Conservation (phyloP, 2,329 filamentous ascomycete species). For the Pseudocercospora cruenta region DNA sequence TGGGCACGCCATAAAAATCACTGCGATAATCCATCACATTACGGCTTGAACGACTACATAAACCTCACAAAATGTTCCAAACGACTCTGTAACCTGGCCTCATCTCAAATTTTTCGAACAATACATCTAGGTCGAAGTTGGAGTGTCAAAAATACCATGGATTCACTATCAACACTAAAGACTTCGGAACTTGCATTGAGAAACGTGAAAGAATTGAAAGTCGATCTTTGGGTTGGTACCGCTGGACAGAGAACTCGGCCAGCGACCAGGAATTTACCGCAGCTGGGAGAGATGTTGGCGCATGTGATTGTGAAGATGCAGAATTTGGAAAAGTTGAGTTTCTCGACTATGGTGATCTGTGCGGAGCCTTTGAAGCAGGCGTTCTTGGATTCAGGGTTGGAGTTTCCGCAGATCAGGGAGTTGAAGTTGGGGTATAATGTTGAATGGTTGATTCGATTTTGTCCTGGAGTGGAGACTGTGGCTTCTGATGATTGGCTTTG, state of each 20-base stretch:
- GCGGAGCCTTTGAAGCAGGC: not conserved
- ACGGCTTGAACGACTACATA: not conserved
- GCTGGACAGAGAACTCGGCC: not conserved
- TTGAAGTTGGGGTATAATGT: not conserved
- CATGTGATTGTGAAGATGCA: not conserved
- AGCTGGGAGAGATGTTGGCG: not conserved
- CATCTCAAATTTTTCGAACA: not conserved
- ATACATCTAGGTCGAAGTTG: constrained; percentile 2
- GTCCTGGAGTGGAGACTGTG: not conserved
- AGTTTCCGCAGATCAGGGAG: not conserved
- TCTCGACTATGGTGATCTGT: not conserved
- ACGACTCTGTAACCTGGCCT: not conserved
- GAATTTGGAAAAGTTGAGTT: not conserved
- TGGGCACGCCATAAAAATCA: not conserved
- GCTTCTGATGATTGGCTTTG: not conserved
- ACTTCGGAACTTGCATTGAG: not conserved
- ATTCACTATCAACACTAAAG: not conserved
- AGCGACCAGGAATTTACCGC: not conserved
- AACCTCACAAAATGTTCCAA: not conserved
- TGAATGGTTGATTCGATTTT: not conserved
- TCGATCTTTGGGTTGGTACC: not conserved
- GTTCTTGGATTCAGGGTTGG: not conserved
- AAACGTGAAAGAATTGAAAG: not conserved
- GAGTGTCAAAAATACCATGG: not conserved
- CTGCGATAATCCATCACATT: not conserved